Base-by-base conservation (phyloP, 768 basidiomycete species). In the Russula griseocarnosa region DNA sequence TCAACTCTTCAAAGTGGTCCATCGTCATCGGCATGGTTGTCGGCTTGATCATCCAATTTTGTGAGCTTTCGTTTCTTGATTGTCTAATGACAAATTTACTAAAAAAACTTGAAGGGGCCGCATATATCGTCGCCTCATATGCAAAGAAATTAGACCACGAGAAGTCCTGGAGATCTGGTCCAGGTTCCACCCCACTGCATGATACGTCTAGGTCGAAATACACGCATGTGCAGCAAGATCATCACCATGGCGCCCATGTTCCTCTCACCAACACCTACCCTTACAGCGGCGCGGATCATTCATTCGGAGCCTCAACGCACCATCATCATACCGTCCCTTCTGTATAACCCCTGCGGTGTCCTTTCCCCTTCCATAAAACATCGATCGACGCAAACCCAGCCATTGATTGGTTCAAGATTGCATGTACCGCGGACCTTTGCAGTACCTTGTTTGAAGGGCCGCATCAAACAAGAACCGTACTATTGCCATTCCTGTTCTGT, bases 51-150 rank as follows among this genome's bases (percentile, higher is more conserved):
- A 60, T 67, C 13, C 66, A 67, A 30, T 0, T 42, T 16, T 67
- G 66, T 67, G 55, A 57, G 66, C 61, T 5, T 20, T 49, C 2
- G 16, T 26, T 22, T 34, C 13, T 8, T 18, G 28, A 30, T 40
- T 40, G 16, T 40, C 14, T 11, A 8, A 46, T 9, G 42, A 11
- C 30, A 28, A 30, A 30, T 22, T 14, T 32, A 34, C 7, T 40
- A 3, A 16, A 42, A 66, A 64, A 9, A 16, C n/a, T n/a, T n/a
- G n/a, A 44, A 67, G 66, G 66, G 63, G 63, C 66, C 18, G 36
- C 64, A 5, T 57, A 57, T 53, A 66, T 67, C 60, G 59, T 66
- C 28, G 40, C 64, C 3, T 57, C 54, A 14, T 67, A 67, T 32
- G 59, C 58, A 4, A 1, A 38, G n/a, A 58, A 55, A 60, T 53